Percentiles rank a stretch among this genome's conserved stretches.
Evolutionary conservation across 495 filamentous ascomycete genomes (phyloP).

Genomic region (Cercophora samala): DNA sequence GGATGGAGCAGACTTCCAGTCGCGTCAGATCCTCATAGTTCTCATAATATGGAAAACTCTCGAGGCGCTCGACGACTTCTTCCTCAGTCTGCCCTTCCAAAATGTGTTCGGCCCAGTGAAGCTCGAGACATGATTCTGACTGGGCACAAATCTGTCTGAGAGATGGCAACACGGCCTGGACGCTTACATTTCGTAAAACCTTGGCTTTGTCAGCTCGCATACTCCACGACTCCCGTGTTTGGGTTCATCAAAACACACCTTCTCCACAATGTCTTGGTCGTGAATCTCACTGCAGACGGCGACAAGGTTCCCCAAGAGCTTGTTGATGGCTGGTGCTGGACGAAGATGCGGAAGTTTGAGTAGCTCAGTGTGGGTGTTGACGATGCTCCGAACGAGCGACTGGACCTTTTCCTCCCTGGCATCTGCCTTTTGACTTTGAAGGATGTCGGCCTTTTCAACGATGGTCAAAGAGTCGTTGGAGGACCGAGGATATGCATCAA

Average conservation of each 20-base stretch:
- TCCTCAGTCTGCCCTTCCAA: conserved; percentile 13
- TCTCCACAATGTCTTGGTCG: conserved; percentile 21
- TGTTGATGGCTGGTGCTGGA: conserved; percentile 25
- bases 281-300: conserved; percentile 27
- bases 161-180: conserved; percentile 22
- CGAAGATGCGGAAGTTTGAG: conserved; percentile 20
- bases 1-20: conserved; percentile 31
- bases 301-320: conserved; percentile 28
- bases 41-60: conserved; percentile 31
- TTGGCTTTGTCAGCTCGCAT: neutral
- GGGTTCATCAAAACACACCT: conserved; percentile 16
- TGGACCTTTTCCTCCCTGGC: conserved; percentile 15
- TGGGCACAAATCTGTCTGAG: conserved; percentile 29
- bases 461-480: conserved; percentile 25
- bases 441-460: conserved; percentile 25
- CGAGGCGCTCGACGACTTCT: conserved; percentile 19
- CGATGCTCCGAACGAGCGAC: conserved; percentile 17
- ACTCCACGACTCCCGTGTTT: neutral
- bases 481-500: conserved; percentile 12
- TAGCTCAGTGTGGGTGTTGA: conserved; percentile 24
- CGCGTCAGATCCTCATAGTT: conserved; percentile 34
- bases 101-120: conserved; percentile 26
- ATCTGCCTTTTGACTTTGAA: conserved; percentile 14
- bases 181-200: conserved; percentile 20
- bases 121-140: conserved; percentile 29